Conservation (phyloP, 345 rosid genomes). For the Cardamine occulta region DNA sequence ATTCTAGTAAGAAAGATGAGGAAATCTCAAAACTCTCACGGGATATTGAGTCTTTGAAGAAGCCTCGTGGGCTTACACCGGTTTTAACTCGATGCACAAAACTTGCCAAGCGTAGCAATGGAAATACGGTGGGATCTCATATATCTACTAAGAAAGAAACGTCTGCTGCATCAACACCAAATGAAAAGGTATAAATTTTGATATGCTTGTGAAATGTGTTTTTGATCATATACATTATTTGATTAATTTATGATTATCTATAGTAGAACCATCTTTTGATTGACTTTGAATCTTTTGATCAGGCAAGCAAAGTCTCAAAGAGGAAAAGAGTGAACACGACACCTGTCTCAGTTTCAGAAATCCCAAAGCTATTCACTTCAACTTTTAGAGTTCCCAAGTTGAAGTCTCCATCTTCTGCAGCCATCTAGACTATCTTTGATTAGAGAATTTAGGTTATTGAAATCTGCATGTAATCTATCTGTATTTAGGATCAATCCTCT, state of each 20-base stretch:
- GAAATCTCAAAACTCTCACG: slow-evolving; percentile 55
- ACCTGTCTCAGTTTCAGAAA: slow-evolving; percentile 43
- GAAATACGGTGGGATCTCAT: slow-evolving; percentile 39
- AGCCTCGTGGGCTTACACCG: slow-evolving; percentile 53
- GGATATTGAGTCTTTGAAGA: slow-evolving; percentile 57
- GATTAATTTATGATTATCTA: neutral
- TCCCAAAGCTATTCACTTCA: slow-evolving; percentile 72
- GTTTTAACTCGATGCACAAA: slow-evolving; percentile 48
- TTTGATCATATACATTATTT: neutral
- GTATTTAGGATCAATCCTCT: slow-evolving; percentile 28
- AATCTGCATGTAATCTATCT: slow-evolving; percentile 32
- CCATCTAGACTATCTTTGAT: slow-evolving; percentile 17
- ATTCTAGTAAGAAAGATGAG: slow-evolving; percentile 47
- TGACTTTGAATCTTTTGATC: slow-evolving; percentile 25
- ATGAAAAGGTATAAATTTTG: slow-evolving; percentile 55
- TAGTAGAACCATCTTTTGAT: slow-evolving; percentile 1
- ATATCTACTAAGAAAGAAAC: slow-evolving; percentile 47
- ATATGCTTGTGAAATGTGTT: slow-evolving; percentile 1
- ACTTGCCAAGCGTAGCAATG: slow-evolving; percentile 30
- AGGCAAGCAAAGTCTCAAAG: slow-evolving; percentile 64
- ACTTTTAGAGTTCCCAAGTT: slow-evolving; percentile 79
- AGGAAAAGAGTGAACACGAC: slow-evolving; percentile 54
- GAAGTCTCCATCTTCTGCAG: slow-evolving; percentile 54
- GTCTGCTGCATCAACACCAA: slow-evolving; percentile 39
- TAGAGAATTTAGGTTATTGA: slow-evolving; percentile 12